Conservation (phyloP, 2,329 filamentous ascomycete genomes). For the Monosporascus sp. region DNA sequence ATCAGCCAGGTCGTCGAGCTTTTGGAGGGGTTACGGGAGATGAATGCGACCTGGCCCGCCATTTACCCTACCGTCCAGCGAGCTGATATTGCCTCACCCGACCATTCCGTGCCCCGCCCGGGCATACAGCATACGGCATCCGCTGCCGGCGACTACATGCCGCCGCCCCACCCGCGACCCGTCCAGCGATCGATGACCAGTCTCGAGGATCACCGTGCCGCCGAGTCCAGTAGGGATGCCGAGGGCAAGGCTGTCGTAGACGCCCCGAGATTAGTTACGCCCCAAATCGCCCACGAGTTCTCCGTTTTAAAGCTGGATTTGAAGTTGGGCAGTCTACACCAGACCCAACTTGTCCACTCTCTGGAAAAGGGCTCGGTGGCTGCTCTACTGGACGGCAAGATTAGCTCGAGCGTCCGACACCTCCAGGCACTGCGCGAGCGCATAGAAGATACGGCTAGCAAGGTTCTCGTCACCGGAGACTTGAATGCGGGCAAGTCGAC, state of each 20-base stretch:
- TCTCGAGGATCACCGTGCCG: conserved; percentile 50
- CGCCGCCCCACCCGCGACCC: conserved; percentile 37
- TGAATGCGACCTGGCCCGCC: conserved; percentile 88
- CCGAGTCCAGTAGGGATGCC: conserved; percentile 70
- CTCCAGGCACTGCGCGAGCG: conserved; percentile 80
- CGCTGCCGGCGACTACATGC: conserved; percentile 41
- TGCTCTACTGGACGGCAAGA: conserved; percentile 85
- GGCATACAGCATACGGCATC: conserved; percentile 60
- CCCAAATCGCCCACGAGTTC: conserved; percentile 92
- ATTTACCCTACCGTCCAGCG: conserved; percentile 85
- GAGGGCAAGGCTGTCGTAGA: conserved; percentile 58
- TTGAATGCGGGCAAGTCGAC: conserved; percentile 97
- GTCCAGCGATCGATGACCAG: conserved; percentile 70
- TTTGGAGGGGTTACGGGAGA: conserved; percentile 75
- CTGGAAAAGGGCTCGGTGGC: conserved; percentile 89
- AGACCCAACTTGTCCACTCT: conserved; percentile 89
- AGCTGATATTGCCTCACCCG: conserved; percentile 37
- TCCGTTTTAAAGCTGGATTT: conserved; percentile 92
- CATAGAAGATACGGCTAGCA: conserved; percentile 96
- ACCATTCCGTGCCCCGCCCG: conserved; percentile 50
- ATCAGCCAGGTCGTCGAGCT: conserved; percentile 84
- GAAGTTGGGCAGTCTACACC: conserved; percentile 79
- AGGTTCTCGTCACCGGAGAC: conserved; percentile 92
- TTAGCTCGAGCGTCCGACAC: conserved; percentile 88
- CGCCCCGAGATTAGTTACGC: conserved; percentile 72